phyloP scores from a whole-genome alignment of 2,329 filamentous ascomycete genomes.

The Fusarium chlamydosporum region DNA sequence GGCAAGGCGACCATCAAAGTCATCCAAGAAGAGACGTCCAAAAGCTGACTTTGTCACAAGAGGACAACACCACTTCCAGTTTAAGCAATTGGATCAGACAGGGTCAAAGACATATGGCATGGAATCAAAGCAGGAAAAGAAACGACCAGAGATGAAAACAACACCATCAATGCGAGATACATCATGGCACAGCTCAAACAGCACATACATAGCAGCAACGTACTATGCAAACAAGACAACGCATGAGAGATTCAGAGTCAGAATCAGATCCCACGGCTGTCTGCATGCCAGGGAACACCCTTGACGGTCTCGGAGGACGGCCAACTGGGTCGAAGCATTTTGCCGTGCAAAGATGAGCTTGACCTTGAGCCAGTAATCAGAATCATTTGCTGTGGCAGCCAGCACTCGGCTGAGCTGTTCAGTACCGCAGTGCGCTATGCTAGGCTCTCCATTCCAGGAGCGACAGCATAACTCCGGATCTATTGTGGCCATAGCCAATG shows the following conservation, averaged over 20 bases:
- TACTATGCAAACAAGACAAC: conserved; percentile 37
- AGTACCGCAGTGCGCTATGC: neutral
- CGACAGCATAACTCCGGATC: conserved; percentile 34
- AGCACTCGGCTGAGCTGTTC: conserved; percentile 2
- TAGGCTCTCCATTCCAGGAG: conserved; percentile 22
- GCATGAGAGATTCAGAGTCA: conserved; percentile 29
- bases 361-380: conserved; percentile 1
- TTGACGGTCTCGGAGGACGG: conserved; percentile 15
- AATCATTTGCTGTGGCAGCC: neutral
- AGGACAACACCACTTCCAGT: conserved; percentile 26
- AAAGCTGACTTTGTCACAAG: conserved; percentile 29
- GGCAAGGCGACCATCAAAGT: conserved; percentile 26
- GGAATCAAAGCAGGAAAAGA: conserved; percentile 27
- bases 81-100: conserved; percentile 25
- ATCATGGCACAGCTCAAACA: conserved; percentile 34
- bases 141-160: conserved; percentile 30
- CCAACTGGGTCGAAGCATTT: conserved; percentile 24
- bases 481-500: conserved; percentile 26
- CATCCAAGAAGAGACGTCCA: conserved; percentile 16
- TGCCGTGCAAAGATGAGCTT: conserved; percentile 30
- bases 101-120: conserved; percentile 9
- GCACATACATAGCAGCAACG: conserved; percentile 29
- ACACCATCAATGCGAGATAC: conserved; percentile 31
- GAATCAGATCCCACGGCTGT: conserved; percentile 33
- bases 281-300: conserved; percentile 34